These are phyloP conservation scores for Xylaria castorea DNA, from an alignment of 495 filamentous ascomycete species.

Conservation along the genomic window DNA sequence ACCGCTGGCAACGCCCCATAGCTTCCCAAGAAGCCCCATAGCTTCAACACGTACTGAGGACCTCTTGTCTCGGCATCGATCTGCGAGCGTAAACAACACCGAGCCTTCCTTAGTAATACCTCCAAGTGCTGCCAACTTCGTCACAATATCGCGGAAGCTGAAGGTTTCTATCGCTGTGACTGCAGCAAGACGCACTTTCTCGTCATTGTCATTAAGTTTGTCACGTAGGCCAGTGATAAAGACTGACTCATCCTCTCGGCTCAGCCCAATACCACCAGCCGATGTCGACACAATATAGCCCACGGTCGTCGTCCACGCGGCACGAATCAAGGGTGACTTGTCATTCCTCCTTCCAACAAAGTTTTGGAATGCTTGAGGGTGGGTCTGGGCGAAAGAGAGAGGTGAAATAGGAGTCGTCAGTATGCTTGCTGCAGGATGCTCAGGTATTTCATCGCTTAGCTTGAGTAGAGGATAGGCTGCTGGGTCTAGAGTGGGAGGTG, in stretches of 20 bases:
- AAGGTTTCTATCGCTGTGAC: conserved; percentile 81
- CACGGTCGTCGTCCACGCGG: conserved; percentile 83
- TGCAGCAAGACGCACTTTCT: conserved; percentile 86
- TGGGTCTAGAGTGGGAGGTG: conserved; percentile 74
- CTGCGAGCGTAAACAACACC: conserved; percentile 78
- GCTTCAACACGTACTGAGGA: conserved; percentile 81
- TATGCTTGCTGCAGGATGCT: conserved; percentile 59
- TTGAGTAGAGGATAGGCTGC: conserved; percentile 78
- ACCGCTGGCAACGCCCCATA: conserved; percentile 90
- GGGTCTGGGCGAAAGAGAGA: conserved; percentile 81
- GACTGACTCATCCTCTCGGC: conserved; percentile 72
- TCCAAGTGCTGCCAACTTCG: conserved; percentile 78
- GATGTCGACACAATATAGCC: conserved; percentile 82
- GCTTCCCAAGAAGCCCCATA: conserved; percentile 79
- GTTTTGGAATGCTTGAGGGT: conserved; percentile 76
- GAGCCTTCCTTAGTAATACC: conserved; percentile 72
- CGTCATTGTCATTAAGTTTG: conserved; percentile 86
- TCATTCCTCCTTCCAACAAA: conserved; percentile 86
- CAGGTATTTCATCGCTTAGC: conserved; percentile 63
- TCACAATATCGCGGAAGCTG: conserved; percentile 76
- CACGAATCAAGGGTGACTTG: conserved; percentile 78
- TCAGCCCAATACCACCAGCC: conserved; percentile 84
- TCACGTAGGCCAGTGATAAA: conserved; percentile 76
- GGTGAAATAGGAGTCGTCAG: conserved; percentile 80
- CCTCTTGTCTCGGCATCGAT: conserved; percentile 87